Conservation (phyloP, 805 yeast species). For the Maudiozyma saulgeensis region DNA sequence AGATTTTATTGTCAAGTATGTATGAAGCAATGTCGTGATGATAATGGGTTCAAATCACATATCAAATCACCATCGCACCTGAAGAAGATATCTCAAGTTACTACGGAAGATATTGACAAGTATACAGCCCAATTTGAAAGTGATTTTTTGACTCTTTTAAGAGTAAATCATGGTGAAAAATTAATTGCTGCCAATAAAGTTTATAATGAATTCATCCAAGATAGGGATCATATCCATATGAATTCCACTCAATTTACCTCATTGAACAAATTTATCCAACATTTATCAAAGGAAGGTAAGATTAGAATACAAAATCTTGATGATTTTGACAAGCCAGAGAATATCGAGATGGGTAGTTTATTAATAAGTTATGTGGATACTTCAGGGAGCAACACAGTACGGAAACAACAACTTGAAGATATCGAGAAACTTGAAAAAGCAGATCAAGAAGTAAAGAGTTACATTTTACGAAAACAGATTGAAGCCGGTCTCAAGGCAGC, state of each 20-base stretch:
- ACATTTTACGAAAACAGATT: constrained; percentile 45
- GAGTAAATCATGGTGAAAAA: constrained; percentile 73
- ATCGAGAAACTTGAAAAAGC: constrained; percentile 30
- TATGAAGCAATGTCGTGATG: constrained; percentile 88
- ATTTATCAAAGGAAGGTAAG: constrained; percentile 47
- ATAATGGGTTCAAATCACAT: constrained; percentile 90
- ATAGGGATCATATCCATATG: constrained; percentile 80
- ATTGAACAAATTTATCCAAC: constrained; percentile 55
- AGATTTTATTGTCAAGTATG: constrained; percentile 88
- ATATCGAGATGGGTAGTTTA: constrained; percentile 31
- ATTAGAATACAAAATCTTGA: constrained; percentile 40
- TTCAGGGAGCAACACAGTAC: constrained; percentile 38
- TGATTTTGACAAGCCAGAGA: constrained; percentile 29
- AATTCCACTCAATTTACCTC: constrained; percentile 78
- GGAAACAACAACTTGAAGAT: constrained; percentile 33
- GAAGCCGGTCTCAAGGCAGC: constrained; percentile 11
- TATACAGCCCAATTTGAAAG: constrained; percentile 51
- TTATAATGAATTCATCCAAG: constrained; percentile 81
- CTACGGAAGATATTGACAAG: constrained; percentile 42
- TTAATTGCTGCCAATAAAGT: constrained; percentile 70
- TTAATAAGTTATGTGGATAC: constrained; percentile 46
- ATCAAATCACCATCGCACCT: constrained; percentile 72
- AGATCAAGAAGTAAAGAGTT: constrained; percentile 40
- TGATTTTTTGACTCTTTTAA: constrained; percentile 56
- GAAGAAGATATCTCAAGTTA: constrained; percentile 42